Percentiles rank a stretch among this genome's conserved stretches.
phyloP scores from a whole-genome alignment of 2,329 filamentous ascomycete species.

The Apiospora sp. region DNA sequence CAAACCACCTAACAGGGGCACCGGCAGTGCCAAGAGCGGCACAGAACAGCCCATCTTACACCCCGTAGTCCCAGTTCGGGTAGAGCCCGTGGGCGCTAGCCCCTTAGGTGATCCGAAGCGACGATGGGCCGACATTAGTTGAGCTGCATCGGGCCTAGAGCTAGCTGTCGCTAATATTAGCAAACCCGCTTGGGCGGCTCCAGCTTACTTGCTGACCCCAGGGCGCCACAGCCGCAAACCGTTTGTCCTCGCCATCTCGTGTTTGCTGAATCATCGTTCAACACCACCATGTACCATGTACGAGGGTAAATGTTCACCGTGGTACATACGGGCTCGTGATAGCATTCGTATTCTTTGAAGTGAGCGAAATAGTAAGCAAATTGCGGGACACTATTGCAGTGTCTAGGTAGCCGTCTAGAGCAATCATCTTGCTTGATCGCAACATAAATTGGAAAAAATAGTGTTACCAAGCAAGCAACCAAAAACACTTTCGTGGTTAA shows the following conservation, averaged over 20 bases:
- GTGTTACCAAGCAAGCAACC: too few relatives aligned
- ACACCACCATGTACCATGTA: neutral
- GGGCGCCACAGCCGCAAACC: neutral
- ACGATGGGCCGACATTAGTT: conserved; percentile 6
- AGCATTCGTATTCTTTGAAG: neutral
- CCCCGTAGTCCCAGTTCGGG: neutral
- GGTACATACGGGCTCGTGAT: neutral
- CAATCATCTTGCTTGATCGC: too few relatives aligned
- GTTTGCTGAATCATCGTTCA: neutral
- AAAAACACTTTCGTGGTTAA: too few relatives aligned
- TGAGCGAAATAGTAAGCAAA: too few relatives aligned
- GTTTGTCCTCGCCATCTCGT: neutral
- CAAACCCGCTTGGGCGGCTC: neutral
- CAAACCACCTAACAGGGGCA: neutral
- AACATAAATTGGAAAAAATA: too few relatives aligned
- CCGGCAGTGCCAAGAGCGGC: neutral
- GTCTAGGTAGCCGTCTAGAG: too few relatives aligned
- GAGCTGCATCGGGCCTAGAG: neutral
- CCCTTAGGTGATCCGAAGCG: neutral
- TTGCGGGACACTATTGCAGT: too few relatives aligned
- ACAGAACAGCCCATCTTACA: conserved; percentile 9
- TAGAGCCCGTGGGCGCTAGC: neutral
- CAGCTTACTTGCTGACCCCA: neutral
- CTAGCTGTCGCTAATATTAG: conserved; percentile 13
- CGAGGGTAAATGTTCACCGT: neutral